Evolutionary conservation across 768 basidiomycete genomes (phyloP).

Genomic region (Xerocomellus intermedius): DNA sequence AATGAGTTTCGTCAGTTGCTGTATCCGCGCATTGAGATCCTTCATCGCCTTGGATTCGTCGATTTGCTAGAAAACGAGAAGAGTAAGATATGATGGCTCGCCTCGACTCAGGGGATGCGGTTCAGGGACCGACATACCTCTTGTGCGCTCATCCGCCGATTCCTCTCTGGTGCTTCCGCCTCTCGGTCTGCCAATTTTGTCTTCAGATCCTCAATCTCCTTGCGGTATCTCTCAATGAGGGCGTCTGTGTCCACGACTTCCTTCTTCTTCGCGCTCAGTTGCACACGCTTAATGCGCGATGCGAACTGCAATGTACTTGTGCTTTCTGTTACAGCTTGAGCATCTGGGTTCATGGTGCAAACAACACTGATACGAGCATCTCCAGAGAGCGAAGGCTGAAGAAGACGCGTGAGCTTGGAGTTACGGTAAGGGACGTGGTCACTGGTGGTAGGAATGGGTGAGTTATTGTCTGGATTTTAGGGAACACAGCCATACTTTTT

Average conservation of each 20-base stretch:
- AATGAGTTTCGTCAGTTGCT: slow-evolving; percentile 81
- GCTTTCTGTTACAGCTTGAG: slow-evolving; percentile 75
- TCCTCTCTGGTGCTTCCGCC: slow-evolving; percentile 51
- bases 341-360: slow-evolving; percentile 91
- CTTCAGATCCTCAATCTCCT: slow-evolving; percentile 91
- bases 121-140: slow-evolving; percentile 32
- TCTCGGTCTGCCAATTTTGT: slow-evolving; percentile 67
- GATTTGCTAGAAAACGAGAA: slow-evolving; percentile 52
- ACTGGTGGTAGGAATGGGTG: slow-evolving; percentile 30
- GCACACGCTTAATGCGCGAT: slow-evolving; percentile 85
- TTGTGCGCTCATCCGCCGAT: slow-evolving; percentile 44
- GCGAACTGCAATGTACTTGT: slow-evolving; percentile 91
- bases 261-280: slow-evolving; percentile 86
- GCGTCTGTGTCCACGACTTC: slow-evolving; percentile 93
- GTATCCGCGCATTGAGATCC: slow-evolving; percentile 76
- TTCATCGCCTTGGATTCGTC: slow-evolving; percentile 85
- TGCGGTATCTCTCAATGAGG: slow-evolving; percentile 89
- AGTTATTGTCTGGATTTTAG: background rate
- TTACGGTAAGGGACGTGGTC: slow-evolving; percentile 96
- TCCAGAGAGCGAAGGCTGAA: slow-evolving; percentile 93
- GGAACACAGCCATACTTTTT: slow-evolving; percentile 49
- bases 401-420: slow-evolving; percentile 89
- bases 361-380: slow-evolving; percentile 96
- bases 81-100: background rate
- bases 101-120: background rate